phyloP scores from a whole-genome alignment of 2,329 filamentous ascomycete species.

The Fonsecaea multimorphosa region DNA sequence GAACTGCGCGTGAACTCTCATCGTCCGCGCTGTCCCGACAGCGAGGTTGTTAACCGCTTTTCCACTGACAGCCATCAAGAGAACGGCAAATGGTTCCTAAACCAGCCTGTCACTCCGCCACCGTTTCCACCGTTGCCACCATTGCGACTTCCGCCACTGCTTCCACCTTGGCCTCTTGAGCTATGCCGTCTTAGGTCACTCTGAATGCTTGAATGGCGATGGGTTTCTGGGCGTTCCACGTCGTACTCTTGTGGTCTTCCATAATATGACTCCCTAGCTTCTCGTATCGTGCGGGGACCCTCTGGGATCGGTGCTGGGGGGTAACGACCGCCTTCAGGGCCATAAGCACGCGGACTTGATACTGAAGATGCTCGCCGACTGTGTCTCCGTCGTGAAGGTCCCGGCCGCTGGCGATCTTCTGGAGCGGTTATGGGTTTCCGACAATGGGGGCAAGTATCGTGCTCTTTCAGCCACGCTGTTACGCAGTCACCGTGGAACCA shows the following conservation, averaged over 20 bases:
- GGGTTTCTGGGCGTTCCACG: slow-evolving; percentile 20
- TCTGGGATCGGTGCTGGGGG: slow-evolving; percentile 24
- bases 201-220: slow-evolving; percentile 38
- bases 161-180: slow-evolving; percentile 13
- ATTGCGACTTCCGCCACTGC: slow-evolving; percentile 11
- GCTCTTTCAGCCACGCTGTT: slow-evolving; percentile 81
- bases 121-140: slow-evolving; percentile 24
- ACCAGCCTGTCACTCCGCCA: slow-evolving; percentile 41
- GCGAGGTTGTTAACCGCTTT: neutral
- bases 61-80: slow-evolving; percentile 6
- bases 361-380: slow-evolving; percentile 31
- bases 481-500: slow-evolving; percentile 92
- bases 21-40: neutral
- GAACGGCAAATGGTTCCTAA: slow-evolving; percentile 39
- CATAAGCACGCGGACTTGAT: slow-evolving; percentile 29
- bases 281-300: slow-evolving; percentile 37
- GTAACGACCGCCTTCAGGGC: slow-evolving; percentile 39
- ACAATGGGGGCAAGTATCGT: slow-evolving; percentile 82
- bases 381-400: slow-evolving; percentile 17
- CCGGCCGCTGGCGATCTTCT: slow-evolving; percentile 24
- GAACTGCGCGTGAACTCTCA: neutral
- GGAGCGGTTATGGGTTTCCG: slow-evolving; percentile 47
- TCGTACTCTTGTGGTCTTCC: slow-evolving; percentile 26
- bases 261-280: slow-evolving; percentile 32
- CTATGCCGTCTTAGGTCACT: slow-evolving; percentile 20